phyloP scores from a whole-genome alignment of 768 basidiomycete species.

The Leccinum uliginosum region DNA sequence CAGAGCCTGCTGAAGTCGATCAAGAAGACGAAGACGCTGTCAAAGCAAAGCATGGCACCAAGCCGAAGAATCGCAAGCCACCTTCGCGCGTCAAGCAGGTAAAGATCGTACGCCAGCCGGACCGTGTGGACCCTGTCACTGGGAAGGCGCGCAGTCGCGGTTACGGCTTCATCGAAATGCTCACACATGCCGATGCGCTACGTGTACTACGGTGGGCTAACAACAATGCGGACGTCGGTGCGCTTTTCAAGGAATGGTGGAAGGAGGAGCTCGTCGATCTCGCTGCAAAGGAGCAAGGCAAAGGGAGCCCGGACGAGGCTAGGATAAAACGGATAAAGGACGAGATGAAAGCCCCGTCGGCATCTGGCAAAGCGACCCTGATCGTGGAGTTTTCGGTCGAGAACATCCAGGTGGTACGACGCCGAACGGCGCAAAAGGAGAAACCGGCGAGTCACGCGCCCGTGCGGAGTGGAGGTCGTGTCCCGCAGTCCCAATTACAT shows the following conservation, averaged over 20 bases:
- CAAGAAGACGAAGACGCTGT: constrained; percentile 26
- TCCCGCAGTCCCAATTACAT: constrained; percentile 7
- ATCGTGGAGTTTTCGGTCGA: constrained; percentile 97
- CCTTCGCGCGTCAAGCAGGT: constrained; percentile 71
- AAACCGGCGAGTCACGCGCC: constrained; percentile 19
- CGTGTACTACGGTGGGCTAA: constrained; percentile 93
- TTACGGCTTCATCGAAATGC: constrained; percentile 93
- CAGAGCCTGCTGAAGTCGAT: constrained; percentile 36
- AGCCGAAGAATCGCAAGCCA: constrained; percentile 26
- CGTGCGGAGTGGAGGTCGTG: neutral
- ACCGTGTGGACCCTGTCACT: constrained; percentile 84
- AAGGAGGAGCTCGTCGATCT: constrained; percentile 67
- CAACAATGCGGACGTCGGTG: constrained; percentile 67
- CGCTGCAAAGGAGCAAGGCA: constrained; percentile 49
- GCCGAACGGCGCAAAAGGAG: constrained; percentile 54
- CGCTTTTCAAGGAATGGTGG: constrained; percentile 80
- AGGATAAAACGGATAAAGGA: constrained; percentile 57
- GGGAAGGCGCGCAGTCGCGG: constrained; percentile 88
- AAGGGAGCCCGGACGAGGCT: constrained; percentile 43
- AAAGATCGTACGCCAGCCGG: constrained; percentile 87
- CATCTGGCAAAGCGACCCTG: constrained; percentile 46
- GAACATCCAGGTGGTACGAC: constrained; percentile 84
- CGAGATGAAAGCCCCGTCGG: constrained; percentile 41
- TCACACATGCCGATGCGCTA: constrained; percentile 83
- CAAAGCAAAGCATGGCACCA: constrained; percentile 21